Evolutionary conservation across 1,284 basidiomycete species (phyloP).

Genomic region (Ganoderma sp.): DNA sequence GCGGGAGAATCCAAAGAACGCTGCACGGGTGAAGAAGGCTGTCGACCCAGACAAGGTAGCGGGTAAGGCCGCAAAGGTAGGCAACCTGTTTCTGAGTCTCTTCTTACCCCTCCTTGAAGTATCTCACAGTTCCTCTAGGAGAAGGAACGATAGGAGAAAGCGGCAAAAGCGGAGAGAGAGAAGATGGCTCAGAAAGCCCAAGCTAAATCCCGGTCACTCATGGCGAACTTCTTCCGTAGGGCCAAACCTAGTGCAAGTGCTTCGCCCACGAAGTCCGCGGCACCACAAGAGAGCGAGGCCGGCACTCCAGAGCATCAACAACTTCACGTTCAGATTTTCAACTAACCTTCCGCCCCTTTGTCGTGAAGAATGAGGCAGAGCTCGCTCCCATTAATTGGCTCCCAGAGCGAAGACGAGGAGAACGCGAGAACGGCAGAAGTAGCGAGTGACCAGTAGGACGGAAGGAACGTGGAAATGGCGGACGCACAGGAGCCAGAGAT

Average conservation of each 20-base stretch:
- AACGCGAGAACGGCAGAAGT: slow-evolving; percentile 35
- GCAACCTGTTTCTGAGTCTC: neutral
- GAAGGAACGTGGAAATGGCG: slow-evolving; percentile 33
- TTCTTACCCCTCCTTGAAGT: slow-evolving; percentile 14
- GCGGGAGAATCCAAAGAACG: slow-evolving; percentile 25
- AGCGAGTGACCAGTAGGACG: slow-evolving; percentile 32
- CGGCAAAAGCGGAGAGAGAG: slow-evolving; percentile 67
- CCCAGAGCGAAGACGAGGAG: slow-evolving; percentile 38
- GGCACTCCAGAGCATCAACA: slow-evolving; percentile 48
- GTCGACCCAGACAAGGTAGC: slow-evolving; percentile 63
- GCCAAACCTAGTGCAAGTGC: slow-evolving; percentile 46
- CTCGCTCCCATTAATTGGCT: slow-evolving; percentile 79
- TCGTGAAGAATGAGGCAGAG: slow-evolving; percentile 71
- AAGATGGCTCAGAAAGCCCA: slow-evolving; percentile 72
- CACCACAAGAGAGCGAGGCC: slow-evolving; percentile 42
- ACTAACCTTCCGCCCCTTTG: slow-evolving; percentile 77
- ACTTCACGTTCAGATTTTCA: slow-evolving; percentile 66
- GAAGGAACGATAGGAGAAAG: slow-evolving; percentile 67
- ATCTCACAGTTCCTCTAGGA: slow-evolving; percentile 49
- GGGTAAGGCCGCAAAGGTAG: slow-evolving; percentile 67
- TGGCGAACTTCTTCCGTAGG: slow-evolving; percentile 79
- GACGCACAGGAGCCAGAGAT: slow-evolving; percentile 30
- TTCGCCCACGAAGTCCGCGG: slow-evolving; percentile 29
- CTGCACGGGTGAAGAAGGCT: slow-evolving; percentile 54
- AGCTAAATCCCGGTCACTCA: slow-evolving; percentile 72